Evolutionary conservation across 2,329 filamentous ascomycete species (phyloP).

Genomic region (Neonectria magnoliae): DNA sequence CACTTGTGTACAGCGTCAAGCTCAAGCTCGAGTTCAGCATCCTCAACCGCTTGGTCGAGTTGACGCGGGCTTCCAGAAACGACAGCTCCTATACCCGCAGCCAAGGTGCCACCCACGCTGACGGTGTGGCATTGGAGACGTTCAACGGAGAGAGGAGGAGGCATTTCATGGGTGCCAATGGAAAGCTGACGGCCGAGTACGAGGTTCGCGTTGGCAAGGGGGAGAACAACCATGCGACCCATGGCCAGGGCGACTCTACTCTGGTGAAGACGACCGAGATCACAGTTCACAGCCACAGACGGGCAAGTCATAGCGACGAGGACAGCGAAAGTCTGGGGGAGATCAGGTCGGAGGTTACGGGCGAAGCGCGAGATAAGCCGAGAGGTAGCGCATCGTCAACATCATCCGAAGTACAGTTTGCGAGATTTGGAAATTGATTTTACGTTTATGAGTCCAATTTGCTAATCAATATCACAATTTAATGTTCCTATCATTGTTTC

Average conservation of each 20-base stretch:
- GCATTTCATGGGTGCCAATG: constrained; percentile 17
- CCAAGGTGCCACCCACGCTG: constrained; percentile 15
- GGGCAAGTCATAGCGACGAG: constrained; percentile 7
- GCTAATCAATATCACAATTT: neutral
- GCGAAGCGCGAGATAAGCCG: constrained; percentile 4
- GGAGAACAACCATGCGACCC: neutral
- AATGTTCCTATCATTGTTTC: neutral
- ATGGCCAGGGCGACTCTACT: constrained; percentile 12
- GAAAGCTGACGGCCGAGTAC: constrained; percentile 25
- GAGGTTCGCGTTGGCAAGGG: constrained; percentile 36
- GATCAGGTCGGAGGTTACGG: neutral
- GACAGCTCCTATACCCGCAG: constrained; percentile 36
- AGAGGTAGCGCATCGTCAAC: constrained; percentile 32
- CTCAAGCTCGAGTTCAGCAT: constrained; percentile 52
- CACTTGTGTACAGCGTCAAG: constrained; percentile 48
- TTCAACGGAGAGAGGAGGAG: constrained; percentile 28
- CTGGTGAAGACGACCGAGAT: constrained; percentile 36
- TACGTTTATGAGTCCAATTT: neutral
- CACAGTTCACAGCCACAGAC: constrained; percentile 26
- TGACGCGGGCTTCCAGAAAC: constrained; percentile 29
- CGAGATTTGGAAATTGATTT: constrained; percentile 21
- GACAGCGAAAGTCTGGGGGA: constrained; percentile 19
- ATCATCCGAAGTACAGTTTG: constrained; percentile 37
- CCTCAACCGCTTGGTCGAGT: constrained; percentile 46
- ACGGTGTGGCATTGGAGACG: constrained; percentile 32